A percentile compares a stretch with the other conserved stretches of the same genome.
Evolutionary conservation across 2,329 filamentous ascomycete genomes (phyloP).

Genomic region (Aureobasidium namibiae): DNA sequence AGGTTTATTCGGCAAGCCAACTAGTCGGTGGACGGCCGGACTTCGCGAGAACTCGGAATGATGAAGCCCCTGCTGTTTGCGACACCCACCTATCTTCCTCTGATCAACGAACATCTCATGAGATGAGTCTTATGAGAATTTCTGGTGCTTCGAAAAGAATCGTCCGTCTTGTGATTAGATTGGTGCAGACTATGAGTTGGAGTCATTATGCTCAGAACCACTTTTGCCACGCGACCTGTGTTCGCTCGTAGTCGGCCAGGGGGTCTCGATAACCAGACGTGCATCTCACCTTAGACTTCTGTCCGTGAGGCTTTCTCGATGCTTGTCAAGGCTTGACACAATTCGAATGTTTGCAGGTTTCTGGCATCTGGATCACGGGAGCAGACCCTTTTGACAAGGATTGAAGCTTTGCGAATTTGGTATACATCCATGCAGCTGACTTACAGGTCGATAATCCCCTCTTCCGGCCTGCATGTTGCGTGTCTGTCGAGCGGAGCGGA

Average conservation of each 20-base stretch:
- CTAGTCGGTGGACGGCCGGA: conserved; percentile 3
- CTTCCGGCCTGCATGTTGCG: background rate
- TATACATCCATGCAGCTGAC: conserved; percentile 3
- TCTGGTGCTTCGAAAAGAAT: no score
- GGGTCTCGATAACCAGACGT: background rate
- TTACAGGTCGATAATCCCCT: background rate
- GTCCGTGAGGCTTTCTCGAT: background rate
- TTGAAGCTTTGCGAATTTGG: background rate
- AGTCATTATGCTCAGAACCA: background rate
- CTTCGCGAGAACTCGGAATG: background rate
- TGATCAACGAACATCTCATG: no score
- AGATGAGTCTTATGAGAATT: no score
- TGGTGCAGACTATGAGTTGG: no score
- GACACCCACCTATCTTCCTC: background rate
- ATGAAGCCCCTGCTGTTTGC: background rate
- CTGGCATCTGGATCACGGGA: background rate
- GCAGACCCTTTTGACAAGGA: background rate
- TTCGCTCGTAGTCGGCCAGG: background rate
- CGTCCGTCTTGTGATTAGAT: no score
- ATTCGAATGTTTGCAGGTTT: background rate
- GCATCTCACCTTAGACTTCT: background rate
- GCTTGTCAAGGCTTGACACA: background rate
- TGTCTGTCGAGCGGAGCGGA: background rate
- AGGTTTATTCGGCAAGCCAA: conserved; percentile 5
- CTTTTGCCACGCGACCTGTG: background rate